Base-by-base conservation (phyloP, 148 eudicot species). In the Vaccinium corymbosum region DNA sequence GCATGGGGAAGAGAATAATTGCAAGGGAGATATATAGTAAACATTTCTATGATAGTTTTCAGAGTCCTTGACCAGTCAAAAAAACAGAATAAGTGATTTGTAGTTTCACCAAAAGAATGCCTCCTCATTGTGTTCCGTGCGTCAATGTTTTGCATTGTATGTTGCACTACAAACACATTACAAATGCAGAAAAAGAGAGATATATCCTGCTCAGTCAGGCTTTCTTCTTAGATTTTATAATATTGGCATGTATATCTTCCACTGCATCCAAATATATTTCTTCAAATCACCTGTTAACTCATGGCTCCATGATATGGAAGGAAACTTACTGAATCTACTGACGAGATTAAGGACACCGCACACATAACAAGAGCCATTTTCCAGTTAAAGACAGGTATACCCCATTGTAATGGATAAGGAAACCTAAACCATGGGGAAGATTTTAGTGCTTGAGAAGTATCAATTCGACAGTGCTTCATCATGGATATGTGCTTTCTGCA, bases 341-440 rank as follows among this genome's bases (percentile, higher is more conserved):
- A 91, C 81, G 97, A 91, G 77, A 97, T 92, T 27, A 94, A 83
- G 83, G 99, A 94, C 64, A 93, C 98, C 83, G 91, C 92, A 87
- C 99, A 97, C 99, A 97, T 97, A 32, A 97, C 92, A 77, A 97
- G 92, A 81, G 99, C 97, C 98, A 93, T 93, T 87, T 93, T 94
- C 99, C 95, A 93, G 86, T 87, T 86, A 83, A 97, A 93, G 82
- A 90, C 89, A 71, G 99, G 99, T 14, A 90, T 92, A 22, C 99
- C 99, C 99, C 99, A 97, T 88, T 97, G 99, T 78, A 97, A 87
- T 25, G 99, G 99, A 82, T 97, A 97, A 83, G 99, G 99, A 89
- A 97, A 90, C 85, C 98, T 92, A 88, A 97, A 97, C 99, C 99
- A 97, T 7, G 98, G 95, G 32, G 99, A 89, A 86, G 94, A 80